phyloP scores from a whole-genome alignment of 192 early-diverging fungal species.

The Podila verticillata region DNA sequence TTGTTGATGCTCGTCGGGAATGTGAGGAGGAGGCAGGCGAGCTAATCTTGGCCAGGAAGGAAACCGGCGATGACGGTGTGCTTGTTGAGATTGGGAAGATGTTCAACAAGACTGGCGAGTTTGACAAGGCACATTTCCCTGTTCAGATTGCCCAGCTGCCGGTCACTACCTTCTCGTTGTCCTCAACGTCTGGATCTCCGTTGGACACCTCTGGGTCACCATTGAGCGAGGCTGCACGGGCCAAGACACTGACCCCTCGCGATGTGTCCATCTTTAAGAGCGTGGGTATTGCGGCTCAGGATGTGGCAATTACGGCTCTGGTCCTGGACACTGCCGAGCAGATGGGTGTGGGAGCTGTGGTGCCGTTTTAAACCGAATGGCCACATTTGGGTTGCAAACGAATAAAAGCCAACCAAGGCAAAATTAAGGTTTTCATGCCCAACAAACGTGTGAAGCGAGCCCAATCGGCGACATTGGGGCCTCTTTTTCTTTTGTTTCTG shows the following conservation, averaged over 20 bases:
- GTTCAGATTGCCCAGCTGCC: constrained; percentile 2
- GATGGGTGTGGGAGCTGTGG: constrained; percentile 42
- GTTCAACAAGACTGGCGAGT: constrained; percentile 18
- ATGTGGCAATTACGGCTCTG: constrained; percentile 58
- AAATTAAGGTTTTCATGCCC: too few species aligned
- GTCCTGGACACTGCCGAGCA: constrained; percentile 54
- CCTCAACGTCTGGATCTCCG: not conserved
- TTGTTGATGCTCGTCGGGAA: constrained; percentile 53
- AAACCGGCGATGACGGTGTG: constrained; percentile 24
- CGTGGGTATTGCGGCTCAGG: constrained; percentile 64
- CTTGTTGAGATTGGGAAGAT: constrained; percentile 29
- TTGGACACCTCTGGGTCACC: not conserved
- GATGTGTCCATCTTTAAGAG: constrained; percentile 64
- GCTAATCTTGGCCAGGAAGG: constrained; percentile 51
- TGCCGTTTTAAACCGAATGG: constrained; percentile 39
- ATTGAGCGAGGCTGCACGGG: not conserved
- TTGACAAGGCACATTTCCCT: constrained; percentile 1
- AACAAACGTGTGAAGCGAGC: too few species aligned
- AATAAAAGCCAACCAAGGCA: too few species aligned
- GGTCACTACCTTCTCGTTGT: not conserved
- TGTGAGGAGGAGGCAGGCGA: constrained; percentile 63
- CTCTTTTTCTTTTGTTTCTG: too few species aligned
- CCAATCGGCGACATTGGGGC: too few species aligned
- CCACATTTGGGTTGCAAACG: too few species aligned
- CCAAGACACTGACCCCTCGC: not conserved